Evolutionary conservation across 805 yeast species (phyloP).

Genomic region (Komagataella mondaviorum): DNA sequence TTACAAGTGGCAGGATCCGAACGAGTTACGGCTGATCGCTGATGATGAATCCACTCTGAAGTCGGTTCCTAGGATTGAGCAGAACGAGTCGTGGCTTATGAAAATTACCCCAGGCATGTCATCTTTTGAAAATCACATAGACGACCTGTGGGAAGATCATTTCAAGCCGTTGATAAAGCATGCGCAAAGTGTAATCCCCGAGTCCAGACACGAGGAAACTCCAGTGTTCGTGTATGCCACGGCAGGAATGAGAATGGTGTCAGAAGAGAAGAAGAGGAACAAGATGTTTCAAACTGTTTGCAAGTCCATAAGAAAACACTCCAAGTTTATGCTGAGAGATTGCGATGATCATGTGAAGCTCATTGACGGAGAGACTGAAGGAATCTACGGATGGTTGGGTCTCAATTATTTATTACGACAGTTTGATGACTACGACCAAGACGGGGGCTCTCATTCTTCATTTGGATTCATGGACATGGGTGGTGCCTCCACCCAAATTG

Average conservation of each 20-base stretch:
- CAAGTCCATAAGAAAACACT: conserved; percentile 31
- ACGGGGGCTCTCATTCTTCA: conserved; percentile 24
- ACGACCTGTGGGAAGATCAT: conserved; percentile 59
- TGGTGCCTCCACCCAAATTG: conserved; percentile 94
- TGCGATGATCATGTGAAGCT: conserved; percentile 69
- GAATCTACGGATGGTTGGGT: conserved; percentile 91
- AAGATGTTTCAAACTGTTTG: conserved; percentile 52
- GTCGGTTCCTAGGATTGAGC: conserved; percentile 57
- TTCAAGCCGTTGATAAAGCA: conserved; percentile 47
- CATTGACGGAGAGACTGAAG: conserved; percentile 92
- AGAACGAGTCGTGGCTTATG: conserved; percentile 52
- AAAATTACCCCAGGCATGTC: conserved; percentile 84
- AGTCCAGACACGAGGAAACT: conserved; percentile 42
- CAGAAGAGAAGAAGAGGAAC: conserved; percentile 32
- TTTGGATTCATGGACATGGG: conserved; percentile 99
- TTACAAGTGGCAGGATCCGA: conserved; percentile 62
- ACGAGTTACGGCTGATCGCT: conserved; percentile 15
- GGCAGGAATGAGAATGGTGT: conserved; percentile 87
- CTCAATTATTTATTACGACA: conserved; percentile 71
- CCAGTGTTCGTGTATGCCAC: conserved; percentile 91
- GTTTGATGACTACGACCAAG: conserved; percentile 29
- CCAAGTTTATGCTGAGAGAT: conserved; percentile 40
- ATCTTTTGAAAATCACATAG: conserved; percentile 37
- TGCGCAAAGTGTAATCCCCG: conserved; percentile 64
- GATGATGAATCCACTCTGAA: conserved; percentile 21